phyloP scores from a whole-genome alignment of 2,329 filamentous ascomycete species.

The Aspergillus japonicus region DNA sequence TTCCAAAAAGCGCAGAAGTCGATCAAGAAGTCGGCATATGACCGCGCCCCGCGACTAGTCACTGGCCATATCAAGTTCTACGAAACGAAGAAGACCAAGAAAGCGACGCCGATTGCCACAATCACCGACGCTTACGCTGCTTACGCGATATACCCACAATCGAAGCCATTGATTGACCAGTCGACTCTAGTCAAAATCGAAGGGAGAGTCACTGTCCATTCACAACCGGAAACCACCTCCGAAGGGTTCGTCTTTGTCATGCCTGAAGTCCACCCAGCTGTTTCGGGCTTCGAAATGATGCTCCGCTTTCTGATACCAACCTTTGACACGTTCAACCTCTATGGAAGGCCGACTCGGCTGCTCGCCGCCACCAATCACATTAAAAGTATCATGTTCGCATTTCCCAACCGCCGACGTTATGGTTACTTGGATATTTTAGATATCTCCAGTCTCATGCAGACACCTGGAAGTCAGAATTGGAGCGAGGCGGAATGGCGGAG shows the following conservation, averaged over 20 bases:
- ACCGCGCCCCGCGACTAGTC: conserved; percentile 67
- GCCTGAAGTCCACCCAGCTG: conserved; percentile 89
- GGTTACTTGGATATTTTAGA: conserved; percentile 90
- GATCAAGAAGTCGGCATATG: conserved; percentile 75
- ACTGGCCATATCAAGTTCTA: conserved; percentile 96
- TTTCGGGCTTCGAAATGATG: conserved; percentile 94
- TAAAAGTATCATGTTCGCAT: conserved; percentile 94
- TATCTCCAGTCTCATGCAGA: conserved; percentile 74
- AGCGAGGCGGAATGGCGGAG: conserved; percentile 86
- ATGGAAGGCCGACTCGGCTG: conserved; percentile 82
- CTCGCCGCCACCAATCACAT: conserved; percentile 84
- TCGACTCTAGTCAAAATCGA: conserved; percentile 94
- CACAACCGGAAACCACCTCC: conserved; percentile 69
- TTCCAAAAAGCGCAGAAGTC: conserved; percentile 79
- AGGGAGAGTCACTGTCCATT: conserved; percentile 84
- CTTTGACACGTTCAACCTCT: conserved; percentile 88
- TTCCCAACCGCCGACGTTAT: conserved; percentile 83
- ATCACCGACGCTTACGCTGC: conserved; percentile 88
- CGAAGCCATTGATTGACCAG: conserved; percentile 88
- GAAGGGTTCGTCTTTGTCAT: conserved; percentile 98
- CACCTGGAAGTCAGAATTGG: conserved; percentile 74
- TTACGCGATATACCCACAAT: conserved; percentile 93
- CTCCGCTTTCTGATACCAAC: conserved; percentile 88
- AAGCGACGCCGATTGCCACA: conserved; percentile 83
- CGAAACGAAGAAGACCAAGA: conserved; percentile 90